Conservation (phyloP, 2,329 filamentous ascomycete species). For the Pseudocercospora vitis region DNA sequence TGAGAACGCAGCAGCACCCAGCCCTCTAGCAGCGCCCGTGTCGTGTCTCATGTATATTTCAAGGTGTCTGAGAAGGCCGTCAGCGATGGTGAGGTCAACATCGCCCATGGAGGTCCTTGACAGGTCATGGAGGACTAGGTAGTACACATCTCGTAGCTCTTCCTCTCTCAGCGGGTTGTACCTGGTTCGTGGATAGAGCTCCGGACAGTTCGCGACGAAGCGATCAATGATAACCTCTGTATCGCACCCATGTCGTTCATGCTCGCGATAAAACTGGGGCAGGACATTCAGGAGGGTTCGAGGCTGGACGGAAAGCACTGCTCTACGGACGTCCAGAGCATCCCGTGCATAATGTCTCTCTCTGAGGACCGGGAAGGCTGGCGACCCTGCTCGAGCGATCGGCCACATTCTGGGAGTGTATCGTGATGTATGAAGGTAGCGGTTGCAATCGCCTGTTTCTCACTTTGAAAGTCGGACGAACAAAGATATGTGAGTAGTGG, state of each 20-base stretch:
- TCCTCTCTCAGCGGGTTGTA: constrained; percentile 21
- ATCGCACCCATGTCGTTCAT: constrained; percentile 13
- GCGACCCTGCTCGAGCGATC: not conserved
- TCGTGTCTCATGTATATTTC: constrained; percentile 14
- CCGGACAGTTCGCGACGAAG: constrained; percentile 17
- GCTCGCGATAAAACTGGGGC: constrained; percentile 14
- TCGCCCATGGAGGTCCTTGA: constrained; percentile 12
- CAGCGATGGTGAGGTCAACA: constrained; percentile 1
- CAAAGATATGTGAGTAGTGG: too few species aligned
- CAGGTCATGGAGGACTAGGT: constrained; percentile 14
- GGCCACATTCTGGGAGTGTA: not conserved
- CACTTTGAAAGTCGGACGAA: too few species aligned
- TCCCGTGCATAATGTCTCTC: constrained; percentile 2
- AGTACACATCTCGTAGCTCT: constrained; percentile 20
- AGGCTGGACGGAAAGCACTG: constrained; percentile 14
- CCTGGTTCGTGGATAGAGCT: constrained; percentile 15
- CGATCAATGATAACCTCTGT: constrained; percentile 18
- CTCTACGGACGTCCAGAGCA: constrained; percentile 10
- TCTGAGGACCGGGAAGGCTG: not conserved
- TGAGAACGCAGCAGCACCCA: constrained; percentile 5
- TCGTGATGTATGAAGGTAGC: too few species aligned
- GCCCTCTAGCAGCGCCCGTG: constrained; percentile 2
- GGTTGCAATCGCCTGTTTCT: too few species aligned
- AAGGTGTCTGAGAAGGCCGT: constrained; percentile 9
- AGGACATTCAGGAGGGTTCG: constrained; percentile 10